Evolutionary conservation across 495 filamentous ascomycete genomes (phyloP), one percentile per base, ranked within the genome.

Genomic region (Chaetomium fimeti): DNA sequence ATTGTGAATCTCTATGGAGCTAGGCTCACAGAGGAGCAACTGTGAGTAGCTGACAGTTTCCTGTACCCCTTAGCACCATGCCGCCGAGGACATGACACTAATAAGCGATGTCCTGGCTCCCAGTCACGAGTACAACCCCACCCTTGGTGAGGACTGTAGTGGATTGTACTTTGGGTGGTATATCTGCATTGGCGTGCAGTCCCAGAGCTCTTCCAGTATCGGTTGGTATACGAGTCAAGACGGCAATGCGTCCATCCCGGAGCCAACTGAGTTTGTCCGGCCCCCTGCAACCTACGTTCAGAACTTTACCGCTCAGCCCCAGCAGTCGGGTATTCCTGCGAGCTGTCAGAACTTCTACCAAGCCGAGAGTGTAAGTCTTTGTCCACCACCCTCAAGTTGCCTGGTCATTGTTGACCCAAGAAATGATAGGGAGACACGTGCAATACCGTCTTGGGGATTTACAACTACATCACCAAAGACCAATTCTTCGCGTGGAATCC

Each of bases 401-500:
- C 38, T 40, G 38, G 7, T 3, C 6, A 36, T 43, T 43, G 40
- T 6, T 43, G 11, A 43, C 40, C 1, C 15, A 11, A 11, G 3
- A 42, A 25, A 12, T n/a, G n/a, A n/a, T 15, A 56, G 32, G 54
- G 54, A 22, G 54, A 56, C 32, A 40, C 16, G 0, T 56, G 54
- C 32, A 38, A 24, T 32, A 56, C 29, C 5, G 6, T 56, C 18
- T 12, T 57, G 2, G 55, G 13, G 2, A 28, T 45, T 8, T 45
- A 62, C 60, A 53, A 29, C 49, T 51, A 55, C 48, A 56, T 62
- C 22, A 55, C 48, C 22, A 25, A 56, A n/a, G 51, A 38, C 4
- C 49, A 62, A 27, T 62, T 62, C 53, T 52, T 67, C 6, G 51
- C 3, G 52, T 58, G 40, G 32, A 63, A 67, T 29, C 62, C 62